Evolutionary conservation across 768 basidiomycete species (phyloP), one percentile per base, ranked within the genome.

Genomic region (Lepiota venenata): DNA sequence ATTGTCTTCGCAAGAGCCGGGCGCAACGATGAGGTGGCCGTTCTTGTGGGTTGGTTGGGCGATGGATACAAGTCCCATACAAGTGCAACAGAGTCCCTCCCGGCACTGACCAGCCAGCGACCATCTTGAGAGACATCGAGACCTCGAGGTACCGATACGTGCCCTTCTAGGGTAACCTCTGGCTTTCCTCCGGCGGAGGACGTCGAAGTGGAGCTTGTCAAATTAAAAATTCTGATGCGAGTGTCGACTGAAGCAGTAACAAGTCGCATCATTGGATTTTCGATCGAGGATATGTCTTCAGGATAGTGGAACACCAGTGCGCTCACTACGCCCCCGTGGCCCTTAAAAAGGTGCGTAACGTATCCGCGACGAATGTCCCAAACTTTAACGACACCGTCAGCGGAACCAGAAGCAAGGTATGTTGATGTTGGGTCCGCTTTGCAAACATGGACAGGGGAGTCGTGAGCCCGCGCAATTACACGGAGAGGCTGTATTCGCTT

Each of bases 291-390:
- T 2, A 77, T 73, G 57, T 88, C 80, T 56, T 75, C 80, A 18
- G 85, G 86, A 61, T 87, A 91, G 67, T 87, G 88, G 72, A 95
- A 99, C 21, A 80, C 74, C 56, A 98, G 73, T 14, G 96, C 94
- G 60, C 89, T 91, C 66, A 99, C 87, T 56, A 97, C 91, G n/a
- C 97, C 97, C 4, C 95, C 97, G 65, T 98, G 97, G 2, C 95
- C 96, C 63, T 89, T 90, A 78, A 96, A 93, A 11, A 94, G 79
- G 68, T 99, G 97, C 0, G 97, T 99, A 29, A 91, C 83, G 66
- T 87, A 94, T 32, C 93, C 95, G 21, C 85, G 85, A 3, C 77
- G 70, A 43, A 94, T 84, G 66, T 97, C 88, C 94, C 94, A 98
- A 9, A 99, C 92, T 74, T 98, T 98, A 42, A 98, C 97, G 29